Conservation (phyloP, 495 filamentous ascomycete species). For the Daldinia grandis region DNA sequence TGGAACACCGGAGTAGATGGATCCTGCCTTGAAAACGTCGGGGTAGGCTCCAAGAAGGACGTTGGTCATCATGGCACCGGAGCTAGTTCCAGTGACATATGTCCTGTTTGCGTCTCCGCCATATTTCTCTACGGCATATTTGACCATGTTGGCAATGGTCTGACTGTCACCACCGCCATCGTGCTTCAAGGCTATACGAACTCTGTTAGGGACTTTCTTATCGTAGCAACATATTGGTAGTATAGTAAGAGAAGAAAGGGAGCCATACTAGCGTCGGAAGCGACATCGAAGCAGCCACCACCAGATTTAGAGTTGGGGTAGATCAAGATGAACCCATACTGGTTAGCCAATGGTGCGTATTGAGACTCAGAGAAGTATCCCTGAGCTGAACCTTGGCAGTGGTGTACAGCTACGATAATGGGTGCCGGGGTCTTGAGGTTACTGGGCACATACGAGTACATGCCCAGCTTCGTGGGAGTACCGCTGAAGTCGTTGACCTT, state of each 20-base stretch:
- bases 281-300: slow-evolving; percentile 48
- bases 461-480: slow-evolving; percentile 55
- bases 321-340: slow-evolving; percentile 42
- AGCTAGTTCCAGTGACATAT: slow-evolving; percentile 61
- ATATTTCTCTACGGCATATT: slow-evolving; percentile 60
- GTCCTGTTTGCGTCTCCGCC: slow-evolving; percentile 57
- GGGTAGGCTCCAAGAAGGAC: slow-evolving; percentile 60
- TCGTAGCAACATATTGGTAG: slow-evolving; percentile 11
- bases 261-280: slow-evolving; percentile 43
- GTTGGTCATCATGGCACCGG: slow-evolving; percentile 67
- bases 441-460: slow-evolving; percentile 66
- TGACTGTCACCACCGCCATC: slow-evolving; percentile 65
- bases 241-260: neutral
- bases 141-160: slow-evolving; percentile 68
- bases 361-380: slow-evolving; percentile 58
- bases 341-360: slow-evolving; percentile 47
- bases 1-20: slow-evolving; percentile 60
- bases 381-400: slow-evolving; percentile 61
- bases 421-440: slow-evolving; percentile 59
- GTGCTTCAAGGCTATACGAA: slow-evolving; percentile 56
- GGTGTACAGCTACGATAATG: slow-evolving; percentile 66
- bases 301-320: slow-evolving; percentile 51
- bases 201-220: neutral
- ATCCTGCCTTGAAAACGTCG: slow-evolving; percentile 60
- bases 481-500: slow-evolving; percentile 54